These are phyloP conservation scores for Zarea fungicola DNA, from an alignment of 2,329 filamentous ascomycete genomes.

Conservation along the genomic window DNA sequence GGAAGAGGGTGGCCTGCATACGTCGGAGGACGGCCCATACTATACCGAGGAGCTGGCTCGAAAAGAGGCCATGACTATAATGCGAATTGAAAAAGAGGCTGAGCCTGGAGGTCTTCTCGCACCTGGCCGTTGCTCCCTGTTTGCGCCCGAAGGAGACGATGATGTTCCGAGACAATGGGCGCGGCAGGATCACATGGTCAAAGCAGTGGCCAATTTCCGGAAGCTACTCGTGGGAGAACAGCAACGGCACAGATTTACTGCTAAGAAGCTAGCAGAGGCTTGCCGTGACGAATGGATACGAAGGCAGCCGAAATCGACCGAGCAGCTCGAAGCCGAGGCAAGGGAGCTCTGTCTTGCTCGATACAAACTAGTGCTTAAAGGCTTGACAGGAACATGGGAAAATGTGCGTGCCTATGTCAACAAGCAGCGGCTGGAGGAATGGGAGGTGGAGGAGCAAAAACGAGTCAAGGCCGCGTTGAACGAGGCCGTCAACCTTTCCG, in stretches of 20 bases:
- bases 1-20: slow-evolving; percentile 52
- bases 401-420: slow-evolving; percentile 60
- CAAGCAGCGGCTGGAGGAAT: slow-evolving; percentile 52
- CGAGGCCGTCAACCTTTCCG: slow-evolving; percentile 67
- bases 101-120: slow-evolving; percentile 72
- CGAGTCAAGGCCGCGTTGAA: slow-evolving; percentile 64
- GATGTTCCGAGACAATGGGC: slow-evolving; percentile 76
- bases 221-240: slow-evolving; percentile 77
- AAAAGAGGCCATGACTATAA: slow-evolving; percentile 64
- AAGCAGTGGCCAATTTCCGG: slow-evolving; percentile 74
- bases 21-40: slow-evolving; percentile 49
- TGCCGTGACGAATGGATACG: slow-evolving; percentile 71
- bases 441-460: slow-evolving; percentile 60
- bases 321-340: slow-evolving; percentile 78
- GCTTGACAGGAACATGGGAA: slow-evolving; percentile 55
- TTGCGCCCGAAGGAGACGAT: slow-evolving; percentile 64
- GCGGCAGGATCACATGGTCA: slow-evolving; percentile 79
- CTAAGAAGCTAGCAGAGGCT: slow-evolving; percentile 74
- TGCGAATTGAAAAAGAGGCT: slow-evolving; percentile 66
- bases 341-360: slow-evolving; percentile 59
- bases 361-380: slow-evolving; percentile 66
- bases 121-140: slow-evolving; percentile 62
- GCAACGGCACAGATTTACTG: slow-evolving; percentile 66
- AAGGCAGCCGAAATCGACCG: slow-evolving; percentile 67
- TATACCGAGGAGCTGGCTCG: slow-evolving; percentile 58